Evolutionary conservation across 2,329 filamentous ascomycete species (phyloP), one percentile per base, ranked within the genome.

Genomic region (Scedosporium dehoogii): DNA sequence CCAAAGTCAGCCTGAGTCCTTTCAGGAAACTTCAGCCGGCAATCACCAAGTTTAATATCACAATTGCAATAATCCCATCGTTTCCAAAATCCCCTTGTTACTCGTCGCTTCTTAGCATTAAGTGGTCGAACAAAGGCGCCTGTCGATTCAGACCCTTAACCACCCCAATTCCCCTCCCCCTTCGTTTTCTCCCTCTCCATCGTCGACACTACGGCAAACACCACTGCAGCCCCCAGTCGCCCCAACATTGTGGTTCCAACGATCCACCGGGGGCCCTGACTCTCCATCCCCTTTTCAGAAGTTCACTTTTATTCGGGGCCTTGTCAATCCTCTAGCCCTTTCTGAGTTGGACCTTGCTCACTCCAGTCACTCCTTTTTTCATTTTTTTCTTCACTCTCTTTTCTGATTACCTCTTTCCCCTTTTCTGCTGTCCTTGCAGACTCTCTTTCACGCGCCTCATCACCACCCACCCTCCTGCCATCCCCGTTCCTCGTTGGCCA

Each of bases 341-440:
- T 18, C 57, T 38, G 42, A 23, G 14, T 38, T 25, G 42, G n/a
- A 12, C 38, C 27, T 59, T 59, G 6, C 71, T 75, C 71, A 73
- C 71, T 72, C 70, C 69, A 74, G 73, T 75, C 73, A 72, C 72
- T 74, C 73, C 70, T 73, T 75, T 73, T 62, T 63, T 33, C 55
- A 57, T 67, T 67, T 66, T 65, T 69, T 66, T 65, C 66, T 66
- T 64, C 65, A 68, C 68, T 60, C 59, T 65, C 58, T 64, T 41
- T 59, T 51, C 46, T 59, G 60, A 63, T 65, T 62, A 44, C 59
- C 64, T 53, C 29, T 48, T 42, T 59, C 27, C 23, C 55, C 51
- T 60, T 64, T 63, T 62, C 60, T 46, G 55, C 27, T 18, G 12
- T 27, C 33, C 38, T 23, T 33, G 23, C 33, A 38, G 33, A 12